Evolutionary conservation across 805 yeast species (phyloP).

Genomic region (Yarrowia sp.): DNA sequence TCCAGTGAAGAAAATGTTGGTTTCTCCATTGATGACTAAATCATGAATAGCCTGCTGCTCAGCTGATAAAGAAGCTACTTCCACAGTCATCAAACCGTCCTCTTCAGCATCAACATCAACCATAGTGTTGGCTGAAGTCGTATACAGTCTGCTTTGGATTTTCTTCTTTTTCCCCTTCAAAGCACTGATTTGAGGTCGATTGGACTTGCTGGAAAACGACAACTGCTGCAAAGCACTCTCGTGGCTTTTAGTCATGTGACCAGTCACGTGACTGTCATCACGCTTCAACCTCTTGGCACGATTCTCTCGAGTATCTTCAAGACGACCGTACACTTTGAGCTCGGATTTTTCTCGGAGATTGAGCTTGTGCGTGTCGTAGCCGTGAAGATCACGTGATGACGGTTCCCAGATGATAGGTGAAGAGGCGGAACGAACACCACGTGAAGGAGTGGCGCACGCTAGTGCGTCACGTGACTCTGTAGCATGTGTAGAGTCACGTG

Average conservation of each 20-base stretch:
- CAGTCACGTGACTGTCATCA: no score
- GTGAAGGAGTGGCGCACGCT: no score
- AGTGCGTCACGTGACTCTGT: no score
- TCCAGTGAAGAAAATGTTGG: constrained; percentile 86
- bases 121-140: background rate
- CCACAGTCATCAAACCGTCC: constrained; percentile 27
- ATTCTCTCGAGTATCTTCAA: background rate
- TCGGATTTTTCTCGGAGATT: constrained; percentile 2
- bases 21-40: constrained; percentile 56
- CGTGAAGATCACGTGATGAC: background rate
- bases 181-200: background rate
- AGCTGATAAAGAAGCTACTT: constrained; percentile 38
- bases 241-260: background rate
- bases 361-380: constrained; percentile 2
- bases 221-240: constrained; percentile 4
- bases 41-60: constrained; percentile 61
- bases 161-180: background rate
- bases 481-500: no score
- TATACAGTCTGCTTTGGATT: constrained; percentile 11
- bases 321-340: background rate
- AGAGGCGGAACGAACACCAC: background rate
- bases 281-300: constrained; percentile 1
- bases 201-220: background rate
- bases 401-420: constrained; percentile 14
- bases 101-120: constrained; percentile 10